Conservation (phyloP, 192 early-diverging fungal genomes). For the Umbelopsis sp. region DNA sequence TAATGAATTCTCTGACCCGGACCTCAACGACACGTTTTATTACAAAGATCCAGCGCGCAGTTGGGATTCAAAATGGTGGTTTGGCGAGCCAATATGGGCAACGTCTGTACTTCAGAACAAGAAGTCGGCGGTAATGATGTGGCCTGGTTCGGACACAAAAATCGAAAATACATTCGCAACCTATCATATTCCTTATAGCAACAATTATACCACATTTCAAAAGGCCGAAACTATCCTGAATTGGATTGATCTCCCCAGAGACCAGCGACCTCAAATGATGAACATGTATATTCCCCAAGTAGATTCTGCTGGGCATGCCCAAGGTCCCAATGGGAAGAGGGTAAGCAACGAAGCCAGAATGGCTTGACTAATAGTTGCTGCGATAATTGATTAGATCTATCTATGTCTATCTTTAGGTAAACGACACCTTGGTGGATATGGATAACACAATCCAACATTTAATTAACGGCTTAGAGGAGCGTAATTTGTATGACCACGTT, state of each 20-base stretch:
- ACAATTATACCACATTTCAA: conserved; percentile 43
- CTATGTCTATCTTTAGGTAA: conserved; percentile 45
- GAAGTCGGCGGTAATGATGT: conserved; percentile 80
- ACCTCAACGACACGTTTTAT: conserved; percentile 70
- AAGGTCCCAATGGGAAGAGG: conserved; percentile 65
- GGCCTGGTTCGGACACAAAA: conserved; percentile 76
- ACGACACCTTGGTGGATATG: conserved; percentile 53
- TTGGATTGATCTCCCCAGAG: conserved; percentile 81
- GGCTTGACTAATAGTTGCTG: not conserved
- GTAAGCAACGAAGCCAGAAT: conserved; percentile 53
- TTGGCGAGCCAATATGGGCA: conserved; percentile 91
- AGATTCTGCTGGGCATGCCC: conserved; percentile 75
- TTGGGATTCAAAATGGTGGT: conserved; percentile 81
- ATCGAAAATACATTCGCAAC: conserved; percentile 62
- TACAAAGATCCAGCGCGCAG: conserved; percentile 71
- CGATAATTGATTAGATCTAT: not conserved
- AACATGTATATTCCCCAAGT: conserved; percentile 82
- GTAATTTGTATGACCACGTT: conserved; percentile 64
- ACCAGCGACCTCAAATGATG: conserved; percentile 73
- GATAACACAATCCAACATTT: conserved; percentile 67
- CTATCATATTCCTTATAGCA: conserved; percentile 61
- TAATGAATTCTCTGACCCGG: conserved; percentile 81
- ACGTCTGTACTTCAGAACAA: conserved; percentile 77
- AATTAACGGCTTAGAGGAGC: conserved; percentile 52
- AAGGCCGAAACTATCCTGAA: conserved; percentile 64